phyloP scores from a whole-genome alignment of 148 eudicot genomes.

The Nyssa sinensis region DNA sequence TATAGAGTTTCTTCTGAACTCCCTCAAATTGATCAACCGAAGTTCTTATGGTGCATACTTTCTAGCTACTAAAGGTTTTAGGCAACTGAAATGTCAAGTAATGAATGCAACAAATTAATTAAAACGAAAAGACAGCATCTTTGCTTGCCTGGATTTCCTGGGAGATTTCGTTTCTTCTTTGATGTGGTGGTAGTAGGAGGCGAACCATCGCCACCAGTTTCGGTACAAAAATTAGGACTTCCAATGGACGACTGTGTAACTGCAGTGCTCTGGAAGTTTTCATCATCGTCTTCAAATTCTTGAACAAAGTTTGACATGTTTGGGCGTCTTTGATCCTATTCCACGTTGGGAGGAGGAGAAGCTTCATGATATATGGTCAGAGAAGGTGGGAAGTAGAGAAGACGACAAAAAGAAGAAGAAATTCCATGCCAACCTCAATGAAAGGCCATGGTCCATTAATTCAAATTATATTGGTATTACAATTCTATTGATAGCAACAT shows the following conservation, averaged over 20 bases:
- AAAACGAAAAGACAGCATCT: neutral
- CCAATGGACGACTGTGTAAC: conserved; percentile 15
- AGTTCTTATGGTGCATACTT: neutral
- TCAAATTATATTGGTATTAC: conserved; percentile 6
- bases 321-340: conserved; percentile 5
- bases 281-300: conserved; percentile 34
- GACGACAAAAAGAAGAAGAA: conserved; percentile 32
- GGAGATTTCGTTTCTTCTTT: conserved; percentile 37
- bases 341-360: conserved; percentile 15
- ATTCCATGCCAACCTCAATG: conserved; percentile 15
- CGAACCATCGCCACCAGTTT: conserved; percentile 17
- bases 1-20: too few species aligned
- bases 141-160: conserved; percentile 40
- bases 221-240: conserved; percentile 18
- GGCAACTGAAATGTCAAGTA: too few species aligned
- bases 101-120: neutral
- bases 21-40: too few species aligned
- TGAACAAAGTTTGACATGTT: conserved; percentile 28
- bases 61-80: neutral
- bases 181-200: conserved; percentile 3
- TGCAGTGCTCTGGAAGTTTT: conserved; percentile 20
- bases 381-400: neutral
- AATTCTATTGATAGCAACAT: conserved; percentile 18
- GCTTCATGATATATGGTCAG: conserved; percentile 14
- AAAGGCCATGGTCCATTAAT: conserved; percentile 12